Conservation (phyloP, 306 rosid genomes). For the Ochetophila trinervis region DNA sequence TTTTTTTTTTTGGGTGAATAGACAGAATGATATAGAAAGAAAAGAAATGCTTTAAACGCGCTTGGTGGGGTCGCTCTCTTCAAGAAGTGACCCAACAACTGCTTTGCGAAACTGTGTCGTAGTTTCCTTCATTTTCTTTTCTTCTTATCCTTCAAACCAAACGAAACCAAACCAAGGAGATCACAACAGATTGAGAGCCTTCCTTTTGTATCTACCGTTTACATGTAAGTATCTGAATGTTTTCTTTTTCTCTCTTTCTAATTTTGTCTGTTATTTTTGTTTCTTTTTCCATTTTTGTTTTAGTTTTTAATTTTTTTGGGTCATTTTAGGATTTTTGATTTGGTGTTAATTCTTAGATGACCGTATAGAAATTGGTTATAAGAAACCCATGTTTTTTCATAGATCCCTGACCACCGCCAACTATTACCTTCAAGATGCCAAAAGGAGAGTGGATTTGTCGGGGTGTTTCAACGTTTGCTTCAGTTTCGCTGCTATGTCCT, state of each 20-base stretch:
- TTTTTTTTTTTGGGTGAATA: too few species aligned
- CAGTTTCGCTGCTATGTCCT: background rate
- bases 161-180: background rate
- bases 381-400: background rate
- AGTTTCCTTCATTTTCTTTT: background rate
- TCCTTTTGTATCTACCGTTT: background rate
- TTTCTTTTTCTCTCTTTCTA: background rate
- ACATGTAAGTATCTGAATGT: background rate
- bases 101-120: too few species aligned
- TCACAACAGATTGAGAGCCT: background rate
- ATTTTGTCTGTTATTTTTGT: background rate
- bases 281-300: background rate
- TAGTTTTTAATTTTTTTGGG: background rate
- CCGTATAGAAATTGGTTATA: background rate
- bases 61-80: background rate
- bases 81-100: background rate
- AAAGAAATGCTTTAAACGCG: background rate
- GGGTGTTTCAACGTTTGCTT: background rate
- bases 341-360: background rate
- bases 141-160: background rate
- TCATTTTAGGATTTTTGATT: too few species aligned
- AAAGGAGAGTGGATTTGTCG: background rate
- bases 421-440: background rate
- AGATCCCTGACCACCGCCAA: conserved; percentile 1
- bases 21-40: background rate